Evolutionary conservation across 2,329 filamentous ascomycete species (phyloP).

Genomic region (Akanthomyces uredinophilus): DNA sequence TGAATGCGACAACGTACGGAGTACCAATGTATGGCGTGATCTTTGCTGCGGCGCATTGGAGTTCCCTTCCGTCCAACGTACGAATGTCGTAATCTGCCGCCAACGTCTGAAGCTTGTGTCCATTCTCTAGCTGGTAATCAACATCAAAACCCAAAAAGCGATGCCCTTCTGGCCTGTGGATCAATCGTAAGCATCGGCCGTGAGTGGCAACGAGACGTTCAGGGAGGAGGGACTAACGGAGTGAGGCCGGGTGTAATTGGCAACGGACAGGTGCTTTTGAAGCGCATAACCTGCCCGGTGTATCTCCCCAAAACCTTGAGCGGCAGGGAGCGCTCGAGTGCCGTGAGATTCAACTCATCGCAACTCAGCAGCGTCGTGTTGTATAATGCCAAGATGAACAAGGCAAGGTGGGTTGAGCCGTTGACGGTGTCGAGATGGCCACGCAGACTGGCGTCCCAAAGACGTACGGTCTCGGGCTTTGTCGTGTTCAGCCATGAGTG

Average conservation of each 20-base stretch:
- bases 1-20: neutral
- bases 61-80: neutral
- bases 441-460: neutral
- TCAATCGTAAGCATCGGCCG: neutral
- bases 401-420: neutral
- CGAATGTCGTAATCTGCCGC: slow-evolving; percentile 1
- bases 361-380: neutral
- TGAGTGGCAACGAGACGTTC: too few species aligned
- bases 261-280: slow-evolving; percentile 4
- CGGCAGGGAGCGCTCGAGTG: neutral
- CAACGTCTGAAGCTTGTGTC: slow-evolving; percentile 5
- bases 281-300: neutral
- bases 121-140: neutral
- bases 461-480: neutral
- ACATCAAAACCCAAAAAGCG: neutral
- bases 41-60: slow-evolving; percentile 5
- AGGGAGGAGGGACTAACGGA: neutral
- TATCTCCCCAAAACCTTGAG: neutral
- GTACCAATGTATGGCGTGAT: slow-evolving; percentile 11
- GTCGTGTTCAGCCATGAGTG: neutral
- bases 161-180: neutral
- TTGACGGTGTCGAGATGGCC: neutral
- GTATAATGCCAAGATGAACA: neutral
- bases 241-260: neutral
- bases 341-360: neutral